Percentiles rank a stretch among this genome's conserved stretches.
Conservation (phyloP, 2,329 filamentous ascomycete genomes). For the Penicillium brasilianum region DNA sequence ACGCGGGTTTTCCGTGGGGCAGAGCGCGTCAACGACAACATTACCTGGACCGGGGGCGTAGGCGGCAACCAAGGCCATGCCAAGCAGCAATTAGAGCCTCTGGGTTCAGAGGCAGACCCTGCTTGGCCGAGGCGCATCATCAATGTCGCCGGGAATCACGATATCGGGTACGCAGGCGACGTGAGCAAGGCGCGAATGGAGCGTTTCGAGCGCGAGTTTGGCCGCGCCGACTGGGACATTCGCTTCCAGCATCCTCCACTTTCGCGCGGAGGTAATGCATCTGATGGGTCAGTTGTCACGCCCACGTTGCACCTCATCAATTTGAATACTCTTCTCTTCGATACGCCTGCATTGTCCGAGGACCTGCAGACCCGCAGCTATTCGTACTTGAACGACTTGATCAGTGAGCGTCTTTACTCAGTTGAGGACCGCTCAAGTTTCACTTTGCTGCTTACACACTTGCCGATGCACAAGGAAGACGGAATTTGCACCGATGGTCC, state of each 20-base stretch:
- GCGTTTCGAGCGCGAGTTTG: slow-evolving; percentile 84
- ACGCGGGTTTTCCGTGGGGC: slow-evolving; percentile 73
- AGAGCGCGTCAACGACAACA: slow-evolving; percentile 62
- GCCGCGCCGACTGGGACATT: slow-evolving; percentile 88
- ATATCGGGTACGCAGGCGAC: slow-evolving; percentile 95
- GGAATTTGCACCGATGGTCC: slow-evolving; percentile 86
- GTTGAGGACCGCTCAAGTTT: slow-evolving; percentile 69
- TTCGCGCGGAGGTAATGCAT: slow-evolving; percentile 16
- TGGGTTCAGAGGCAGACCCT: slow-evolving; percentile 45
- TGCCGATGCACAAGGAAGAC: slow-evolving; percentile 82
- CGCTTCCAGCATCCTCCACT: slow-evolving; percentile 66
- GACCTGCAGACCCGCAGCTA: slow-evolving; percentile 78
- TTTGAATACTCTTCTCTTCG: slow-evolving; percentile 92
- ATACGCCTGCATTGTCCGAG: slow-evolving; percentile 73
- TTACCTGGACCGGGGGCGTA: slow-evolving; percentile 40
- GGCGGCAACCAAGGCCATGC: slow-evolving; percentile 28
- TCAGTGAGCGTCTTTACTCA: slow-evolving; percentile 60
- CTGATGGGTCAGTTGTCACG: slow-evolving; percentile 10
- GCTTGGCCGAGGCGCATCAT: slow-evolving; percentile 79
- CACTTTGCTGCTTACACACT: slow-evolving; percentile 87
- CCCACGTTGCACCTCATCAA: slow-evolving; percentile 80
- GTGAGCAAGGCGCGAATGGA: slow-evolving; percentile 74
- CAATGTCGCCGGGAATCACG: slow-evolving; percentile 93
- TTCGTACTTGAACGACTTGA: slow-evolving; percentile 67
- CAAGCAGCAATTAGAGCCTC: slow-evolving; percentile 25